Conservation (phyloP, 768 basidiomycete genomes). For the Calocera cornea region DNA sequence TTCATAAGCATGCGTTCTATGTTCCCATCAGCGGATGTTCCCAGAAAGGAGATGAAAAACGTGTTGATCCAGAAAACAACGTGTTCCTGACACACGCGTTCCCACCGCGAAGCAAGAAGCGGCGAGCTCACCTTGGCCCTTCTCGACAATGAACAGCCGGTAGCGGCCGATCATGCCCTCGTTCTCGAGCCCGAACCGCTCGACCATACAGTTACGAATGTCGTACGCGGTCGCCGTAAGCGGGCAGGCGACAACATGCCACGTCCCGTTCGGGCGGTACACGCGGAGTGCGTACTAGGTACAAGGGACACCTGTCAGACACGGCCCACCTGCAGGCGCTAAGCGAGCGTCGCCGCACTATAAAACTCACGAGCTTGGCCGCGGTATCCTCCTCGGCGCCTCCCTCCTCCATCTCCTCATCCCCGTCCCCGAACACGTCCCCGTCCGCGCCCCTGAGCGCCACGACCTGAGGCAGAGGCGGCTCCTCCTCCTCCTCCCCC, state of each 20-base stretch:
- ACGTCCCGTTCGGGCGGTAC: constrained; percentile 57
- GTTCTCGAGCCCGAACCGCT: constrained; percentile 19
- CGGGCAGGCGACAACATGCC: constrained; percentile 53
- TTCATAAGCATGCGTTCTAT: constrained; percentile 74
- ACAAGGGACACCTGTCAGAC: constrained; percentile 15
- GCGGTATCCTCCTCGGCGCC: not conserved
- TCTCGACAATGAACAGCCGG: constrained; percentile 43
- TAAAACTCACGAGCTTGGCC: not conserved
- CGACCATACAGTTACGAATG: constrained; percentile 43
- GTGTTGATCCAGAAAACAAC: constrained; percentile 16
- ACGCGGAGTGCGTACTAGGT: constrained; percentile 52
- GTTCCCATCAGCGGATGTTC: not conserved
- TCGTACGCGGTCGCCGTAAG: constrained; percentile 54
- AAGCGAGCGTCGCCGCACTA: too few relatives aligned
- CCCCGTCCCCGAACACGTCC: not conserved
- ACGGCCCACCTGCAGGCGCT: too few relatives aligned
- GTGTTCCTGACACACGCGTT: constrained; percentile 63
- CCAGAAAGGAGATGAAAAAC: not conserved
- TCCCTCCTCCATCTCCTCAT: not conserved
- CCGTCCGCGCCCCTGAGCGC: too few relatives aligned
- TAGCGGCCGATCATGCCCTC: constrained; percentile 13
- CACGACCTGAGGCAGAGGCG: too few relatives aligned
- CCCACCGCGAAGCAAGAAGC: constrained; percentile 27
- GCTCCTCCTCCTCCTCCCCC: constrained; percentile 3
- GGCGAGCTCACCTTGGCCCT: constrained; percentile 25